Conservation (phyloP, 148 eudicot genomes). For the Silene conica region DNA sequence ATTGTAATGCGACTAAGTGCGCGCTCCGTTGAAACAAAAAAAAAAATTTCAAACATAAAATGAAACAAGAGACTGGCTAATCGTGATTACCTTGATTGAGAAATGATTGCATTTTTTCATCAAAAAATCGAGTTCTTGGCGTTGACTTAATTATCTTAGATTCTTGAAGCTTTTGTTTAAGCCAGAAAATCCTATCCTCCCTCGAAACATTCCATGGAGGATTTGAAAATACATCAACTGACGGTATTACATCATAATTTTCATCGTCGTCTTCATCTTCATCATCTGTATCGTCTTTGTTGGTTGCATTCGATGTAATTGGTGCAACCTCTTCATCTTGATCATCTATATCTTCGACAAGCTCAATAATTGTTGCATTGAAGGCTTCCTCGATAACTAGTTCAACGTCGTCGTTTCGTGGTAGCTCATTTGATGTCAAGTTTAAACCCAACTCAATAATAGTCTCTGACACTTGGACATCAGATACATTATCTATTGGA, state of each 20-base stretch:
- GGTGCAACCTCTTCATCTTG: constrained; percentile 4
- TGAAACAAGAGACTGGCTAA: no score
- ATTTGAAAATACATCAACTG: background rate
- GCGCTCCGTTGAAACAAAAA: no score
- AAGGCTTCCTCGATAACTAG: background rate
- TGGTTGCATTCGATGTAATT: background rate
- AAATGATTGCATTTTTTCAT: constrained; percentile 27
- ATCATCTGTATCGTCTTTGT: background rate
- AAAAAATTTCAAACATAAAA: no score
- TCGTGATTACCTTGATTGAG: background rate
- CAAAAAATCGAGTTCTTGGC: constrained; percentile 19
- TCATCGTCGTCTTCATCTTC: constrained; percentile 5
- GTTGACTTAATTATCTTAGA: constrained; percentile 40
- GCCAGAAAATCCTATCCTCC: constrained; percentile 34
- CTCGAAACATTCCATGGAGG: constrained; percentile 24
- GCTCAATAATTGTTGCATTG: background rate
- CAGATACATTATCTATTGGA: background rate
- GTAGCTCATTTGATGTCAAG: background rate
- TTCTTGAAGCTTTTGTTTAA: constrained; percentile 29
- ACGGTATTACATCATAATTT: background rate
- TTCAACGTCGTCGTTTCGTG: background rate
- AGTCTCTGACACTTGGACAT: background rate
- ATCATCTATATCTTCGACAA: background rate
- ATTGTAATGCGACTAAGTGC: no score
- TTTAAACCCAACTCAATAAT: constrained; percentile 1